phyloP scores from a whole-genome alignment of 805 yeast genomes.

The Blastobotrys robertii region DNA sequence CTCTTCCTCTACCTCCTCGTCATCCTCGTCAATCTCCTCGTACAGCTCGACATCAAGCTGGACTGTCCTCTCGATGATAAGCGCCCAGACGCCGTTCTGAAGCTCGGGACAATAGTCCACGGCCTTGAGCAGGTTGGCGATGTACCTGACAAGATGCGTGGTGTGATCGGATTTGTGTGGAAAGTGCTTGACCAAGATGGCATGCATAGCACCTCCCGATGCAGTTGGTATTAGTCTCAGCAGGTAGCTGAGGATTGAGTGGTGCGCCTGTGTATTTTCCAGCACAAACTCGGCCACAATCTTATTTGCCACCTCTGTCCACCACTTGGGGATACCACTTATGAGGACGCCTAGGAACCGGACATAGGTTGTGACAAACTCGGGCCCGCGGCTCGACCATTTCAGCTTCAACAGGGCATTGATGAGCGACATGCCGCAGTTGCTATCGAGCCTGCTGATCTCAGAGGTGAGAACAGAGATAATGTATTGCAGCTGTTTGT shows the following conservation, averaged over 20 bases:
- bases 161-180: conserved; percentile 71
- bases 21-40: conserved; percentile 72
- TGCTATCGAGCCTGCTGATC: conserved; percentile 55
- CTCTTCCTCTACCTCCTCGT: conserved; percentile 38
- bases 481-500: conserved; percentile 43
- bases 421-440: conserved; percentile 42
- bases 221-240: conserved; percentile 75
- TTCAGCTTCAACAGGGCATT: conserved; percentile 49
- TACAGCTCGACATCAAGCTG: conserved; percentile 88
- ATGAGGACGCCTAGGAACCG: conserved; percentile 70
- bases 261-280: conserved; percentile 41
- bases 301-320: conserved; percentile 67
- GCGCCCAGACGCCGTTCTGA: conserved; percentile 65
- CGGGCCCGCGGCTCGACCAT: conserved; percentile 46
- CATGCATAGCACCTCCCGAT: conserved; percentile 46
- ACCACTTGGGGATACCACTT: conserved; percentile 82
- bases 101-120: conserved; percentile 68
- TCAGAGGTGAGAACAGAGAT: conserved; percentile 53
- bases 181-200: conserved; percentile 46
- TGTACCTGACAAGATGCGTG: conserved; percentile 48
- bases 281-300: conserved; percentile 52
- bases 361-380: conserved; percentile 46
- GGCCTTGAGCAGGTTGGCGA: conserved; percentile 50
- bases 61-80: conserved; percentile 69
- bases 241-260: conserved; percentile 53